Evolutionary conservation across 2,329 filamentous ascomycete species (phyloP), one percentile per base, ranked within the genome.

Genomic region (Aspergillus arachidicola): DNA sequence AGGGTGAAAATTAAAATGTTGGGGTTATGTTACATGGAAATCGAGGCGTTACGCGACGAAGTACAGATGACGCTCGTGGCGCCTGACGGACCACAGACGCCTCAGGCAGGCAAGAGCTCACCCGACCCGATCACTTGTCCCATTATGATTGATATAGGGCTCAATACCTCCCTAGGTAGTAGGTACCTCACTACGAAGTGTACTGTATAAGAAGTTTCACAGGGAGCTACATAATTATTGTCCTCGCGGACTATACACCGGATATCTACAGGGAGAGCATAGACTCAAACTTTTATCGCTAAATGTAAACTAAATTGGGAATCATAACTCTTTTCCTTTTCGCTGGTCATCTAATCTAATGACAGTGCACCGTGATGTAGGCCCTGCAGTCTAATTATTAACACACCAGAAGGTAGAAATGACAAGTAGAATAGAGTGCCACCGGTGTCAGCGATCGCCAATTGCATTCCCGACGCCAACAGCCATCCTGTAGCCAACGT

Each of bases 81-180:
- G 46, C 28, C 53, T 61, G 59, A 61, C 53, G n/a, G 28, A 28
- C 16, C 11, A n/a, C 26, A 12, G 50, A 28, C 23, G 32, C 55
- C 54, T 21, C 23, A 45, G 48, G 36, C 36, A 57, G 46, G 50
- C 55, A 58, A 50, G 53, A 41, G 48, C 63, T 63, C 67, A 68
- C 54, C 64, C 57, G 67, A 68, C 66, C 59, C 41, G 61, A 61
- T 69, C 67, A 69, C 60, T 58, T 58, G 55, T 38, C 51, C 34
- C 23, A 23, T 10, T 26, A 10, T 5, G 19, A 34, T 53, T 19
- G 16, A 21, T 54, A n/a, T 54, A 34, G 38, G 38, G 38, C 38
- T 41, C 19, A 7, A n/a, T 41, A 10, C 38, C 38, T n/a, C 38
- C 38, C n/a, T 3, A 36, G 5, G 6, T 43, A 43, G 41, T 43